Base-by-base conservation (phyloP, 768 basidiomycete genomes). In the Boletus sp. region DNA sequence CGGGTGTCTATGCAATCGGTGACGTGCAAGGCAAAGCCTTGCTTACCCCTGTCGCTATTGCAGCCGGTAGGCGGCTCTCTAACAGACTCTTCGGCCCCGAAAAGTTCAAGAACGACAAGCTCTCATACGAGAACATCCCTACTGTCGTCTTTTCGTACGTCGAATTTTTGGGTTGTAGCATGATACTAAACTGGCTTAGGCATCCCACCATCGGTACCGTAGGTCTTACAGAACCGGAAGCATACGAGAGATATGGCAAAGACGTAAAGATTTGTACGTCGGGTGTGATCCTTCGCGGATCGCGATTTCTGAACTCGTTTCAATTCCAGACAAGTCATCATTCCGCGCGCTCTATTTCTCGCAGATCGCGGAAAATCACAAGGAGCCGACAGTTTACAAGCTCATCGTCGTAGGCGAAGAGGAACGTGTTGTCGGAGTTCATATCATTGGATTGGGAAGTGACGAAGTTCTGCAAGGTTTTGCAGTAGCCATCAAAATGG, bases 401-500 rank as follows among this genome's bases (percentile, higher is more conserved):
- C 81, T 99, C 36, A 77, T 99, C 65, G 85, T 85, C 52, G 84
- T 83, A 8, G 94, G 95, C 2, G 83, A 85, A 14, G 94, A 98
- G 65, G 94, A 98, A 73, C 90, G 89, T 66, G 89, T 99, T 40
- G 93, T 98, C n/a, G 97, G 97, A 11, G 76, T 98, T 45, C 97
- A 98, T 74, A 84, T 98, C 61, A 85, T 98, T 55, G 97, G 97
- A 7, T 67, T 80, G 59, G 97, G 97, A 42, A 90, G 89, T 66
- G 97, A 99, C 69, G 97, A 99, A 75, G 83, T 90, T 64, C 75
- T 95, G 75, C 97, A 99, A 80, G 96, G 96, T 60, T 98, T 97
- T 73, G 92, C 78, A 2, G 93, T 98, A n/a, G 97, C 97, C 12
- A 79, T 99, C 64, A 98, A 98, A 79, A 96, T 98, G 96, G 90